Conservation (phyloP, 345 rosid genomes). For the Linum usitatissimum region DNA sequence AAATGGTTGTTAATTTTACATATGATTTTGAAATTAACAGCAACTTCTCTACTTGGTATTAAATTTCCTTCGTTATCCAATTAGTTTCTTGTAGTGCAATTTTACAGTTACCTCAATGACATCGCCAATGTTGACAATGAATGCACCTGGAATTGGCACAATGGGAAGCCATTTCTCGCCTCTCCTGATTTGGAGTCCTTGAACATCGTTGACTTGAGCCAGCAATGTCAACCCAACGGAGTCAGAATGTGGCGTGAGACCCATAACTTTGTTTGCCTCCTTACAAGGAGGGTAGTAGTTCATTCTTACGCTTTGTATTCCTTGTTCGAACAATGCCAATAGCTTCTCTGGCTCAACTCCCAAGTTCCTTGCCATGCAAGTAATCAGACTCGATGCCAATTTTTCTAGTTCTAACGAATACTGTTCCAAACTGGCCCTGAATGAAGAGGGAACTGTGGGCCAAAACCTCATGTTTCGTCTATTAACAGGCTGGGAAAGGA, state of each 20-base stretch:
- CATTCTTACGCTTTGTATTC: constrained; percentile 29
- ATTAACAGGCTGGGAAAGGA: constrained; percentile 18
- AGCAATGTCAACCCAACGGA: constrained; percentile 26
- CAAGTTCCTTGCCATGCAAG: constrained; percentile 25
- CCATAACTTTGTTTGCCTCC: constrained; percentile 23
- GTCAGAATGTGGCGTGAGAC: constrained; percentile 35
- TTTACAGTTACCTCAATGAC: constrained; percentile 36
- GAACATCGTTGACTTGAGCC: constrained; percentile 19
- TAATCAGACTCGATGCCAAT: constrained; percentile 14
- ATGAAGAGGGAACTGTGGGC: constrained; percentile 27
- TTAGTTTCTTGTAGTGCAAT: too few relatives aligned
- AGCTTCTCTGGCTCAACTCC: constrained; percentile 18
- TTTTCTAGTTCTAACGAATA: constrained; percentile 22
- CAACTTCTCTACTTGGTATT: too few relatives aligned
- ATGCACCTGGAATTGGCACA: constrained; percentile 23
- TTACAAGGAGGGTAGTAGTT: constrained; percentile 36
- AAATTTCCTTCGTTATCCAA: too few relatives aligned
- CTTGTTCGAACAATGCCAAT: constrained; percentile 19
- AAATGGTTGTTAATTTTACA: too few relatives aligned
- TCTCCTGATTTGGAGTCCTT: constrained; percentile 29
- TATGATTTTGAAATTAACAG: too few relatives aligned
- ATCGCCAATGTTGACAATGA: constrained; percentile 26
- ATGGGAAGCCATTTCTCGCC: constrained; percentile 22
- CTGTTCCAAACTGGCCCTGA: constrained; percentile 28
- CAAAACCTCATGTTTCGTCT: constrained; percentile 25